phyloP scores from a whole-genome alignment of 805 yeast genomes.

The Monosporozyma unispora region DNA sequence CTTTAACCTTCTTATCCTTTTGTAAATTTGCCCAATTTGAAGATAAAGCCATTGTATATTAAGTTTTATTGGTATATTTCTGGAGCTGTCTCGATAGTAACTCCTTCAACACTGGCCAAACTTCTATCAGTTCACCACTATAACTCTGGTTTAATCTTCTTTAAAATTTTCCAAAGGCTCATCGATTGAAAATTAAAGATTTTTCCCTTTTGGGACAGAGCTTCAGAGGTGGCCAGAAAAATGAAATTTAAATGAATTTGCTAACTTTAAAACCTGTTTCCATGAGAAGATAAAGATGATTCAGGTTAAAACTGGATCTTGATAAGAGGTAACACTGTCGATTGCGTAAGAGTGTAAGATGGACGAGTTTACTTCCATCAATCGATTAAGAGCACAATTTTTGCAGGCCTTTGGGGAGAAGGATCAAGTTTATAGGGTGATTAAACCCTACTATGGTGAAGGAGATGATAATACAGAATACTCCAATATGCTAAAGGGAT shows the following conservation, averaged over 20 bases:
- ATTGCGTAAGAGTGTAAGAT: constrained; percentile 5
- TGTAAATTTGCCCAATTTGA: constrained; percentile 31
- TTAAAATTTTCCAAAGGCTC: neutral
- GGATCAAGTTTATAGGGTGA: constrained; percentile 25
- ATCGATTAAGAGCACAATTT: constrained; percentile 25
- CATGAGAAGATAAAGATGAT: neutral
- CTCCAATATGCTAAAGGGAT: constrained; percentile 8
- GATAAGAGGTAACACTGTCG: neutral
- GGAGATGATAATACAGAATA: constrained; percentile 1
- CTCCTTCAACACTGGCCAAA: no score
- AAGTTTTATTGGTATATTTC: no score
- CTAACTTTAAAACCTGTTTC: neutral
- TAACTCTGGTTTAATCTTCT: neutral
- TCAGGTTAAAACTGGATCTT: no score
- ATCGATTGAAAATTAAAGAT: constrained; percentile 3
- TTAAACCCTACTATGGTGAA: constrained; percentile 19
- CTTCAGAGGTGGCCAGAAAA: neutral
- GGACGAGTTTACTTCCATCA: constrained; percentile 24
- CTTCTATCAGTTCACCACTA: neutral
- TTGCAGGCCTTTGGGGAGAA: constrained; percentile 21
- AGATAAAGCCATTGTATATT: constrained; percentile 31
- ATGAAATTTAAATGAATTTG: neutral
- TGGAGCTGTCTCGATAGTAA: no score
- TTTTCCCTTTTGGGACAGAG: neutral
- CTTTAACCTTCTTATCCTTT: constrained; percentile 10